These are phyloP conservation scores for Ophiognomonia clavigignenti-juglandacearum DNA, from an alignment of 2,329 filamentous ascomycete genomes.

Conservation along the genomic window DNA sequence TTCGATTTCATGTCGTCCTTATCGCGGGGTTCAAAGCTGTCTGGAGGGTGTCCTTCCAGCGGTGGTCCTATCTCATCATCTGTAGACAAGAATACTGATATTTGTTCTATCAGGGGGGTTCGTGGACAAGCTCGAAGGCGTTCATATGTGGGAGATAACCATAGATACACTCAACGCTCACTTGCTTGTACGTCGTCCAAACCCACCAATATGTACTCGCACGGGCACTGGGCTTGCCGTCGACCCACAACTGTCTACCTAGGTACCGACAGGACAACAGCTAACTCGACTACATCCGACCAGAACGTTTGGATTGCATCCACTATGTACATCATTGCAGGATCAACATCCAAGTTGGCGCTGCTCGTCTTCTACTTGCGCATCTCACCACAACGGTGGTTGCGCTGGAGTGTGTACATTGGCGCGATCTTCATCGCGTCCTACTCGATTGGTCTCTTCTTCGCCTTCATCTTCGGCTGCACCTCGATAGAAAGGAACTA, in stretches of 20 bases:
- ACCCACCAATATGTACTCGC: no score
- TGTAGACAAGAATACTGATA: no score
- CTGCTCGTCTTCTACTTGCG: constrained; percentile 34
- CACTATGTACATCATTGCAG: constrained; percentile 29
- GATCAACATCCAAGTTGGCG: constrained; percentile 31
- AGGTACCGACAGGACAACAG: background rate
- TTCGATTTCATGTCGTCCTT: no score
- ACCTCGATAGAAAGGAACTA: constrained; percentile 28
- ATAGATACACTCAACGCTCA: constrained; percentile 23
- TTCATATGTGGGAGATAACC: constrained; percentile 28
- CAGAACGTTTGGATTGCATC: constrained; percentile 25
- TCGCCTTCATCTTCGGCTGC: constrained; percentile 33
- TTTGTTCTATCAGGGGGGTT: constrained; percentile 23
- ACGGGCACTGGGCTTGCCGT: no score
- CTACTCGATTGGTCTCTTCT: constrained; percentile 29
- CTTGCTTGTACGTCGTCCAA: constrained; percentile 18
- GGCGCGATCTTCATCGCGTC: constrained; percentile 25
- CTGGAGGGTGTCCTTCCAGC: no score
- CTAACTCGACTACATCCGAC: background rate
- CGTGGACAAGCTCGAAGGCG: constrained; percentile 21
- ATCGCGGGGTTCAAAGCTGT: no score
- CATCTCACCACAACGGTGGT: constrained; percentile 30
- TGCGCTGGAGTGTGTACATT: constrained; percentile 26
- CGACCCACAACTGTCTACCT: background rate
- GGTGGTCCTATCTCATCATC: no score